A percentile compares a stretch with the other conserved stretches of the same genome.
phyloP scores from a whole-genome alignment of 768 basidiomycete species.

The Clitopilus hobsonii region DNA sequence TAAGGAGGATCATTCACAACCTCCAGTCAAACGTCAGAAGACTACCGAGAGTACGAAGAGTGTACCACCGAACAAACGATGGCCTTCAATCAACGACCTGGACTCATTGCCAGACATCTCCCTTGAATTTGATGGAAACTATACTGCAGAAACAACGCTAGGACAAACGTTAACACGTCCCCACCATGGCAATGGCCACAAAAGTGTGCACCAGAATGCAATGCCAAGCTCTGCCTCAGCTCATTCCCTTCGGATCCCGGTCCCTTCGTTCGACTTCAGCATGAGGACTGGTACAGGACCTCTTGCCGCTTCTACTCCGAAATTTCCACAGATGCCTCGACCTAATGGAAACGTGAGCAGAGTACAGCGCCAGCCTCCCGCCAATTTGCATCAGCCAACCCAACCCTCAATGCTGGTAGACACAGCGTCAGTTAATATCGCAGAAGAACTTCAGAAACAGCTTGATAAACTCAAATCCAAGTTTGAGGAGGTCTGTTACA shows the following conservation, averaged over 20 bases:
- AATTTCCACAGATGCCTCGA: background rate
- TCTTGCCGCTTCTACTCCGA: background rate
- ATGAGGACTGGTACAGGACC: background rate
- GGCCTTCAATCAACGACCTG: conserved; percentile 28
- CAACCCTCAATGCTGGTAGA: background rate
- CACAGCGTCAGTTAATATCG: conserved; percentile 8
- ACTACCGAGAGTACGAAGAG: conserved; percentile 40
- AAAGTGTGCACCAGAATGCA: background rate
- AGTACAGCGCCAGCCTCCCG: background rate
- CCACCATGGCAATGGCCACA: too few relatives aligned
- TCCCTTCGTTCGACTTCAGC: background rate
- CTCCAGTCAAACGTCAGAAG: conserved; percentile 51
- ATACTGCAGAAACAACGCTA: conserved; percentile 29
- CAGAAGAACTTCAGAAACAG: background rate
- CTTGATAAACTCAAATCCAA: conserved; percentile 22
- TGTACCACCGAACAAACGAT: conserved; percentile 17
- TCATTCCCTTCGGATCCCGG: background rate
- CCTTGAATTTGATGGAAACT: conserved; percentile 53
- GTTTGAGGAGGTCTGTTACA: conserved; percentile 42
- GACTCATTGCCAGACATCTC: conserved; percentile 64
- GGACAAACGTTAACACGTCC: background rate
- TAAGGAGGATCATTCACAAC: conserved; percentile 26
- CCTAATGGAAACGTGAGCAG: background rate
- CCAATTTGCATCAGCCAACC: background rate
- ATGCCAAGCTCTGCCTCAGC: too few relatives aligned